Conservation (phyloP, 352 stramenopile species). For the Phytophthora pluvialis region DNA sequence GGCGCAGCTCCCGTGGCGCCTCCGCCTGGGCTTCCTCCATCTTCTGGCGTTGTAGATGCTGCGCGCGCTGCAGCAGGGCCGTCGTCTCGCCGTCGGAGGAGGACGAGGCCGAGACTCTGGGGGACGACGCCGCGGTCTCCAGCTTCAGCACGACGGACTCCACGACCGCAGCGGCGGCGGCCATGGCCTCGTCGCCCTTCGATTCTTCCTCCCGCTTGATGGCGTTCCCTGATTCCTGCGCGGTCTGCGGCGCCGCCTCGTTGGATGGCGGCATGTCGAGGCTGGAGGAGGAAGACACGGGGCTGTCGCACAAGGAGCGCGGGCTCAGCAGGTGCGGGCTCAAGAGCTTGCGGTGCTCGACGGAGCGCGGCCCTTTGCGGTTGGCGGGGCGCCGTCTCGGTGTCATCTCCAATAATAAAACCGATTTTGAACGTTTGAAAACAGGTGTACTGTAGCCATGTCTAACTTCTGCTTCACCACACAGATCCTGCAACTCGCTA, state of each 20-base stretch:
- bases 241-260: not conserved
- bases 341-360: slow-evolving; percentile 21
- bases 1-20: not conserved
- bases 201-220: not conserved
- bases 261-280: not conserved
- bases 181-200: not conserved
- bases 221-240: slow-evolving; percentile 1
- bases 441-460: slow-evolving; percentile 3
- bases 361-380: slow-evolving; percentile 27
- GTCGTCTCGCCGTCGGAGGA: slow-evolving; percentile 29
- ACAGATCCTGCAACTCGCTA: too few species aligned
- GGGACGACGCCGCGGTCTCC: not conserved
- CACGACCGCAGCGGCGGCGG: slow-evolving; percentile 1
- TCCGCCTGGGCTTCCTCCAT: not conserved
- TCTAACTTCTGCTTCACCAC: not conserved
- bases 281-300: not conserved
- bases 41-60: slow-evolving; percentile 17
- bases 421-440: slow-evolving; percentile 24
- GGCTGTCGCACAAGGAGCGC: not conserved
- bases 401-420: slow-evolving; percentile 9
- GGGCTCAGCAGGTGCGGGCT: slow-evolving; percentile 30
- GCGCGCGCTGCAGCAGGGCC: slow-evolving; percentile 5
- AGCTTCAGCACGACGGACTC: slow-evolving; percentile 9
- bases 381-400: slow-evolving; percentile 27
- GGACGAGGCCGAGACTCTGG: slow-evolving; percentile 3